Evolutionary conservation across 345 rosid species (phyloP).

Genomic region (Hibiscus syriacus): DNA sequence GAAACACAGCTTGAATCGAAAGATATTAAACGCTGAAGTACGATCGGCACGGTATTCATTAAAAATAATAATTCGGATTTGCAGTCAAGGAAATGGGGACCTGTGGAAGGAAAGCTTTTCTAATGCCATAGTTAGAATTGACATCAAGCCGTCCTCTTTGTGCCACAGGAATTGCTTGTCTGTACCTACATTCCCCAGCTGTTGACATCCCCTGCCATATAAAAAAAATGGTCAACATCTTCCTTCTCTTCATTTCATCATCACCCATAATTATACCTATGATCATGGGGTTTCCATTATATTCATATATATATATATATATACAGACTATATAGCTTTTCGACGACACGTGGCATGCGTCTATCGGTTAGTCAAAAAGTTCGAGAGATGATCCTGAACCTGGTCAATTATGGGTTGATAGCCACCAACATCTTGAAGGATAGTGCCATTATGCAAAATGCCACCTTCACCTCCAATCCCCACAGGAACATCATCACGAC

Average conservation of each 20-base stretch:
- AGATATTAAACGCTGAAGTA: too few species aligned
- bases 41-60: too few species aligned
- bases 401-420: constrained; percentile 80
- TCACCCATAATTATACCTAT: neutral
- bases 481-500: constrained; percentile 61
- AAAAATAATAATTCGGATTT: neutral
- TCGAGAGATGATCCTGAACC: constrained; percentile 38
- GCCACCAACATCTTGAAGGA: constrained; percentile 76
- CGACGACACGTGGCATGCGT: neutral
- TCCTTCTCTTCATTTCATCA: neutral
- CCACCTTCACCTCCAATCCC: constrained; percentile 95
- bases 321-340: too few species aligned
- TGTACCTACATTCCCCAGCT: constrained; percentile 70
- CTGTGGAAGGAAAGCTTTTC: constrained; percentile 85
- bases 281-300: neutral
- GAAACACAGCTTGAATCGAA: too few species aligned
- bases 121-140: constrained; percentile 62
- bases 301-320: too few species aligned
- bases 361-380: neutral
- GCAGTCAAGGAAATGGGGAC: constrained; percentile 6
- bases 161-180: constrained; percentile 84
- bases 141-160: constrained; percentile 52
- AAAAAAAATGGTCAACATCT: neutral
- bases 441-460: constrained; percentile 53
- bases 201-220: constrained; percentile 46